Percentiles rank a stretch among this genome's conserved stretches.
These are phyloP conservation scores for Plasmopara muralis DNA, from an alignment of 352 stramenopile species.

Conservation along the genomic window DNA sequence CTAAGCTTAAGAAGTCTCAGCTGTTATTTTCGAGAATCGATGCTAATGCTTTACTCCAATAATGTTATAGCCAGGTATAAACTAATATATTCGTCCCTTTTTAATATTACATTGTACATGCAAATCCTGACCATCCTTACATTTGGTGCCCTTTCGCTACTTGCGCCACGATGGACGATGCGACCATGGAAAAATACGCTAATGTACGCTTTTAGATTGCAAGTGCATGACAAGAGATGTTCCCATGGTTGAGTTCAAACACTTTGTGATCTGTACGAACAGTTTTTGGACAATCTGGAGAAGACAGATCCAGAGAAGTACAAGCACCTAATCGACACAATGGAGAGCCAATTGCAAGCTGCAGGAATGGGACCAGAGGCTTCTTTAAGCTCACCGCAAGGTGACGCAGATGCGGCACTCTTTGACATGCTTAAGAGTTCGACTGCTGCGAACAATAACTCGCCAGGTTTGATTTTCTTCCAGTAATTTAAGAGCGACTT, in stretches of 20 bases:
- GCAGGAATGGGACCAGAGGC: conserved; percentile 9
- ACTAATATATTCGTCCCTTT: no score
- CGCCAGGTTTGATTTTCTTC: conserved; percentile 12
- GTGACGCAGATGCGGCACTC: conserved; percentile 29
- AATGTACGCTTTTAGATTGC: conserved; percentile 33
- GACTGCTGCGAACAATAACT: conserved; percentile 6
- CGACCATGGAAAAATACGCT: conserved; percentile 63
- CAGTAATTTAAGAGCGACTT: no score
- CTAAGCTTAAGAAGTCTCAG: no score
- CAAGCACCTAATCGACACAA: conserved; percentile 49
- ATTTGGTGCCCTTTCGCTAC: conserved; percentile 21
- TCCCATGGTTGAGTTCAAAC: background rate
- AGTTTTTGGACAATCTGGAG: conserved; percentile 73
- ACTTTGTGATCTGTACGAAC: conserved; percentile 1
- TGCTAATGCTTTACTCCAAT: no score
- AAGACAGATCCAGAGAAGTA: conserved; percentile 64
- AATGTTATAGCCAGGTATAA: no score
- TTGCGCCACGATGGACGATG: conserved; percentile 40
- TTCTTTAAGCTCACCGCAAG: conserved; percentile 5
- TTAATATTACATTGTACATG: no score
- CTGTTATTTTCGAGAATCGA: no score
- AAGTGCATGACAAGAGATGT: conserved; percentile 1
- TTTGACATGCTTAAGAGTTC: conserved; percentile 51
- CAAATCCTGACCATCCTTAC: conserved; percentile 9
- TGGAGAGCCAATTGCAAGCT: conserved; percentile 51